Evolutionary conservation across 2,329 filamentous ascomycete genomes (phyloP), one percentile per base, ranked within the genome.

Genomic region (Fusarium sambucinum): DNA sequence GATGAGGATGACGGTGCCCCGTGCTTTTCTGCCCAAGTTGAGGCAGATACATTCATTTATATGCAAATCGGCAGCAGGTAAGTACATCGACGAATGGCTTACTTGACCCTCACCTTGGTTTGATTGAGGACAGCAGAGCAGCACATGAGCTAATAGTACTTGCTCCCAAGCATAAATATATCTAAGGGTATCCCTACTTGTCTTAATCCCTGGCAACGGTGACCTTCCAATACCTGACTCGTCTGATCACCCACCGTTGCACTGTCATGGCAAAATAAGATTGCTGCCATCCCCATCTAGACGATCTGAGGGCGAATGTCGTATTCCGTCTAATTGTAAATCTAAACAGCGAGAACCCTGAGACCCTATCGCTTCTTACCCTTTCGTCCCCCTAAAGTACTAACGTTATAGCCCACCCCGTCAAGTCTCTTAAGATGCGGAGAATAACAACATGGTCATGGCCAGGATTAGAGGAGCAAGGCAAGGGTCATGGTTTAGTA

Each of bases 141-240:
- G 30, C 23, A 32, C 44, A 47, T 32, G n/a, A 13, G 37, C 30
- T n/a, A n/a, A n/a, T n/a, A n/a, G 7, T 25, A 30, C 23, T 33
- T 17, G 19, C 19, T 13, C 27, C n/a, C 53, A 59, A 47, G 59
- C 45, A 40, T 23, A 33, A 35, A 19, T 38, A 51, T 11, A 41
- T 32, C 45, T 33, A 42, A 59, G 57, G 57, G 57, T 35, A 60
- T 55, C 64, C 64, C 59, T 68, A 51, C 38, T 48, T 41, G 46
- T 33, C 21, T 32, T 52, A 29, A 55, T 55, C 65, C 53, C 51
- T 66, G 56, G 21, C 37, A 57, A 62, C 48, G 33, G 59, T 53
- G 55, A 68, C 60, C 51, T 66, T 47, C 51, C 46, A 46, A 40
- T 42, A 41, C 56, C 61, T 66, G 66, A 69, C 66, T 68, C 60